These are phyloP conservation scores for Penicillium salamii DNA, from an alignment of 495 filamentous ascomycete species.

Conservation along the genomic window DNA sequence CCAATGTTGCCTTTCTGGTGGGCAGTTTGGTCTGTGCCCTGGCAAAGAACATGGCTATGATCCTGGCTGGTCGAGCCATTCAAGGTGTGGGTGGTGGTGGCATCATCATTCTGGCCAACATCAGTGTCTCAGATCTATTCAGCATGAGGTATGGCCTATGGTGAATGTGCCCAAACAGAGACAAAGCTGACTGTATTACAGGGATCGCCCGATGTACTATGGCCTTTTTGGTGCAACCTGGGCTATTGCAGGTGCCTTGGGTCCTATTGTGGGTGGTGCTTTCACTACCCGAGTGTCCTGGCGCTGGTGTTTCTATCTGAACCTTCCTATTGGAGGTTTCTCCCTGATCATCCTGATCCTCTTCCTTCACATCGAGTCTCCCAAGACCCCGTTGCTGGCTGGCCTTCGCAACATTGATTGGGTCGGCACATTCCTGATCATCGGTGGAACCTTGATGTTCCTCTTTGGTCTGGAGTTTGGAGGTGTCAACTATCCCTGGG, in stretches of 20 bases:
- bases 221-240: constrained; percentile 67
- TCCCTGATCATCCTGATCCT: constrained; percentile 65
- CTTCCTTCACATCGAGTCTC: constrained; percentile 73
- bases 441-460: constrained; percentile 79
- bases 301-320: constrained; percentile 66
- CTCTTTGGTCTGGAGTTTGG: constrained; percentile 78
- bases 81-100: constrained; percentile 87
- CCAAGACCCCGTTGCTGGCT: constrained; percentile 64
- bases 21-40: constrained; percentile 71
- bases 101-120: constrained; percentile 75
- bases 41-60: constrained; percentile 65
- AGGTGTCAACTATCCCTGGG: constrained; percentile 73
- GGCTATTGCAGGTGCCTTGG: constrained; percentile 70
- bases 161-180: not conserved
- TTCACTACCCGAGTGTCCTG: constrained; percentile 63
- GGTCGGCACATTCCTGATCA: constrained; percentile 64
- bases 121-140: constrained; percentile 79
- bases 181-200: constrained; percentile 25
- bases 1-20: constrained; percentile 71
- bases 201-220: constrained; percentile 61
- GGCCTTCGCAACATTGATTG: constrained; percentile 78
- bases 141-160: constrained; percentile 57
- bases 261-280: constrained; percentile 72
- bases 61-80: constrained; percentile 71
- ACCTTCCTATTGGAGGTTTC: constrained; percentile 71